Conservation (phyloP, 768 basidiomycete genomes). For the Boletus tomentosulus region DNA sequence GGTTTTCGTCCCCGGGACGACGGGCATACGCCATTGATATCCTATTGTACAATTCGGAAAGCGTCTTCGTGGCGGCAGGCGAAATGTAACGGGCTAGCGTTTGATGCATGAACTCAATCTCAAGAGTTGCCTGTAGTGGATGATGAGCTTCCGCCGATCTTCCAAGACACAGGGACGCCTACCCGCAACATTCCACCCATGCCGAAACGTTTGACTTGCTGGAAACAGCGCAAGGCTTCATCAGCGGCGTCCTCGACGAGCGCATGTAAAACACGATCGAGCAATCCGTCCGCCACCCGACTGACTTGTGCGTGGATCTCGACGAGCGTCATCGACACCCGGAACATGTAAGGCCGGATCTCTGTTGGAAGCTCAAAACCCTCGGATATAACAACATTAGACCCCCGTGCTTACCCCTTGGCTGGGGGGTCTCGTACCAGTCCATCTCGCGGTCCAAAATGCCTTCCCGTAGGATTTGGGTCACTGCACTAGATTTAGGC, state of each 20-base stretch:
- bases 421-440: constrained; percentile 93
- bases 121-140: constrained; percentile 83
- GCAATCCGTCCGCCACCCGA: constrained; percentile 69
- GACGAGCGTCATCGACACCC: constrained; percentile 83
- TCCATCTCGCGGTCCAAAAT: constrained; percentile 80
- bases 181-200: constrained; percentile 99
- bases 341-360: constrained; percentile 93
- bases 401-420: constrained; percentile 57
- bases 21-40: constrained; percentile 92
- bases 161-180: constrained; percentile 27
- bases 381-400: neutral
- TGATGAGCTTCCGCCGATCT: neutral
- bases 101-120: constrained; percentile 99
- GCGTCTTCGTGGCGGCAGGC: constrained; percentile 69
- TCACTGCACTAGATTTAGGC: constrained; percentile 70
- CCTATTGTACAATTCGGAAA: constrained; percentile 90
- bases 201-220: constrained; percentile 85
- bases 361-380: constrained; percentile 44
- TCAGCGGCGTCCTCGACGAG: constrained; percentile 80
- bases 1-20: constrained; percentile 77
- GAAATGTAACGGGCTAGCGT: constrained; percentile 87
- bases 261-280: constrained; percentile 76
- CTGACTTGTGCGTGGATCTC: constrained; percentile 89
- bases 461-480: constrained; percentile 66
- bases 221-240: constrained; percentile 82